Evolutionary conservation across 2,329 filamentous ascomycete genomes (phyloP).

Genomic region (Ilyonectria sp.): DNA sequence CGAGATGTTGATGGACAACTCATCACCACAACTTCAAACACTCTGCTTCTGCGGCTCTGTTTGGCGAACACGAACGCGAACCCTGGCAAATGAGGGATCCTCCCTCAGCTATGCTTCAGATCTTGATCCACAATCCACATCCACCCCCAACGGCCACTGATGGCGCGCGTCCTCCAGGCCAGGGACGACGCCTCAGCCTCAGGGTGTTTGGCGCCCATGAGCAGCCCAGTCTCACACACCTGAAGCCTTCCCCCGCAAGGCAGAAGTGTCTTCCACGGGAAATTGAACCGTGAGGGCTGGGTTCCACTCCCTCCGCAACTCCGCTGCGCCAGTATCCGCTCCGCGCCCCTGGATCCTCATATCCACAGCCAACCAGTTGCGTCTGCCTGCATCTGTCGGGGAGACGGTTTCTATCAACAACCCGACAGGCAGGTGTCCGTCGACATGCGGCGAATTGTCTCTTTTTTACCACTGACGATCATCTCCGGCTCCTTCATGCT

Average conservation of each 20-base stretch:
- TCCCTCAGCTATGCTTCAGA: conserved; percentile 9
- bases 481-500: conserved; percentile 10
- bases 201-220: not conserved
- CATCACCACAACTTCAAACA: not conserved
- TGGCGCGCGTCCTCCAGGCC: not conserved
- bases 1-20: not conserved
- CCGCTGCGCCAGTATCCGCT: not conserved
- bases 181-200: not conserved
- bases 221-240: not conserved
- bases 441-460: not conserved
- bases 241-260: conserved; percentile 16
- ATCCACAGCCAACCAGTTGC: not conserved
- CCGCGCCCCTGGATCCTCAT: not conserved
- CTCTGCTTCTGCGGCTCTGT: not conserved
- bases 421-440: conserved; percentile 7
- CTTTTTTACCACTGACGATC: not conserved
- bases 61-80: conserved; percentile 35
- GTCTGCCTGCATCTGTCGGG: conserved; percentile 15
- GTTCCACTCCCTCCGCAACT: conserved; percentile 24
- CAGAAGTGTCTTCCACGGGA: conserved; percentile 14
- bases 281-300: conserved; percentile 12
- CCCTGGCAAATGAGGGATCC: conserved; percentile 27
- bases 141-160: conserved; percentile 11
- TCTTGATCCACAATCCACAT: conserved; percentile 30
- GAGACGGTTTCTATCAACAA: conserved; percentile 28